Conservation (phyloP, 1,139 yeast species). For the Protomyces inundatus region DNA sequence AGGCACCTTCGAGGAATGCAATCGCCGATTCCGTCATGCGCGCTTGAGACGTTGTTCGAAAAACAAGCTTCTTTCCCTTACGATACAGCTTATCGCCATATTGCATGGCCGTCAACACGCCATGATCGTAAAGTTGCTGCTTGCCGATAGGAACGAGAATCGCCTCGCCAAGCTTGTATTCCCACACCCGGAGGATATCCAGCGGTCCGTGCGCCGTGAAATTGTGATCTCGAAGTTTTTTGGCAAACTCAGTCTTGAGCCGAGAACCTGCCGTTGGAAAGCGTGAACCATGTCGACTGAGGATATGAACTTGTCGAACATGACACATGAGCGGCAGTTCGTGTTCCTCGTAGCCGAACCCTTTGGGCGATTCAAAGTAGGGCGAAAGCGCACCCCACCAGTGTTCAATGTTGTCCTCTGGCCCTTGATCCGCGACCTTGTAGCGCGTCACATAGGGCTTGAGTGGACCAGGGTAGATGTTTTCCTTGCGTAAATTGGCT, state of each 20-base stretch:
- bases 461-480: neutral
- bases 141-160: slow-evolving; percentile 23
- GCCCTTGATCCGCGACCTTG: slow-evolving; percentile 8
- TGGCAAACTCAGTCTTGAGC: slow-evolving; percentile 3
- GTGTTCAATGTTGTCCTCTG: slow-evolving; percentile 10
- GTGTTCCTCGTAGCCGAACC: slow-evolving; percentile 14
- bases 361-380: slow-evolving; percentile 10
- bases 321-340: slow-evolving; percentile 9
- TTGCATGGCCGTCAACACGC: slow-evolving; percentile 16
- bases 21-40: slow-evolving; percentile 21
- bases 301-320: slow-evolving; percentile 16
- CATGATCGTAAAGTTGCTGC: slow-evolving; percentile 21
- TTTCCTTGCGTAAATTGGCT: slow-evolving; percentile 1
- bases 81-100: slow-evolving; percentile 10
- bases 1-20: slow-evolving; percentile 22
- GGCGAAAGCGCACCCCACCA: slow-evolving; percentile 19
- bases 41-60: slow-evolving; percentile 21
- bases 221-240: neutral
- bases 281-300: slow-evolving; percentile 20
- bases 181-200: slow-evolving; percentile 10
- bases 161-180: slow-evolving; percentile 20
- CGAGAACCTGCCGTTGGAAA: slow-evolving; percentile 20
- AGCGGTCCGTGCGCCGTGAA: slow-evolving; percentile 11
- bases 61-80: slow-evolving; percentile 9
- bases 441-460: slow-evolving; percentile 7